phyloP scores from a whole-genome alignment of 768 basidiomycete species.

The Scleroderma bovista region DNA sequence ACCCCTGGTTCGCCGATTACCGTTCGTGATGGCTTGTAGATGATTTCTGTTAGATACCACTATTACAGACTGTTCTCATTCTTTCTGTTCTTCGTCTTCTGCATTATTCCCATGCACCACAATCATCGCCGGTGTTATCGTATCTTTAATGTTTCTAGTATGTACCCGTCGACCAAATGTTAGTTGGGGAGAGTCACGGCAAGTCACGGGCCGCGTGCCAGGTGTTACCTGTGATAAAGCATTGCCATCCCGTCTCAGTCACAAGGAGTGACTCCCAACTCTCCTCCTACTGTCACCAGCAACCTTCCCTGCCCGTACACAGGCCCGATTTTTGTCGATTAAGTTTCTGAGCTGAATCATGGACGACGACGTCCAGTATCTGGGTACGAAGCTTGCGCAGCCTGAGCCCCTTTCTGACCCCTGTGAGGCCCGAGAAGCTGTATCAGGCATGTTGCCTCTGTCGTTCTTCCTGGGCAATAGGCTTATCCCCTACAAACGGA shows the following conservation, averaged over 20 bases:
- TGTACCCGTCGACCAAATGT: conserved; percentile 5
- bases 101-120: conserved; percentile 4
- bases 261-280: conserved; percentile 20
- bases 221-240: conserved; percentile 25
- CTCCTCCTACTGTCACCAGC: conserved; percentile 14
- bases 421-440: conserved; percentile 23
- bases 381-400: conserved; percentile 39
- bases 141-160: conserved; percentile 21
- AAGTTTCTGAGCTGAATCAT: conserved; percentile 18
- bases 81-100: background rate
- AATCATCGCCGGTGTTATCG: conserved; percentile 11
- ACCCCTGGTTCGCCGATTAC: conserved; percentile 51
- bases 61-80: background rate
- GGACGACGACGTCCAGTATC: conserved; percentile 60
- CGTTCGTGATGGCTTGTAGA: conserved; percentile 17
- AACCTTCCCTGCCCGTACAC: background rate
- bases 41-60: conserved; percentile 1
- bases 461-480: conserved; percentile 8
- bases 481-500: conserved; percentile 9
- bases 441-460: conserved; percentile 38
- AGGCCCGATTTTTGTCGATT: conserved; percentile 5
- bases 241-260: conserved; percentile 25
- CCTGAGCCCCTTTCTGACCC: conserved; percentile 23
- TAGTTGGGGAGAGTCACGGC: conserved; percentile 7
- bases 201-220: conserved; percentile 12